Percentiles rank a stretch among this genome's conserved stretches.
phyloP scores from a whole-genome alignment of 495 filamentous ascomycete genomes.

The Aspergillus bertholletiae region DNA sequence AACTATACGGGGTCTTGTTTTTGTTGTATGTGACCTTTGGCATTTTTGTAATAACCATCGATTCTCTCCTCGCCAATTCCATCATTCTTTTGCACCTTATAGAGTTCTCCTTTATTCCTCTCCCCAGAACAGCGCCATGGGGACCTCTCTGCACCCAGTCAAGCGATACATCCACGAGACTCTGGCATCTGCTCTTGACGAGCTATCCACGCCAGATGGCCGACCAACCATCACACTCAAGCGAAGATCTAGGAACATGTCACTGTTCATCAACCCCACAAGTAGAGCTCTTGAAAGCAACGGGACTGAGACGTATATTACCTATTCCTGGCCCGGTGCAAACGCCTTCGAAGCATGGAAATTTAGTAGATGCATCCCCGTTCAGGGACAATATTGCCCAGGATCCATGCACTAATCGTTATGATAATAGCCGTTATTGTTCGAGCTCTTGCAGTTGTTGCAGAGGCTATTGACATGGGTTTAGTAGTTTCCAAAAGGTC shows the following conservation, averaged over 20 bases:
- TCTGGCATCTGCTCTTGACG: constrained; percentile 23
- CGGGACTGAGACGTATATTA: constrained; percentile 15
- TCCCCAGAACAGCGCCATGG: not conserved
- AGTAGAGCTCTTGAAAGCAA: constrained; percentile 29
- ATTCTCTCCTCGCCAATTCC: too few relatives aligned
- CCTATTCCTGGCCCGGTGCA: constrained; percentile 56
- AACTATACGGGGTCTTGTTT: too few relatives aligned
- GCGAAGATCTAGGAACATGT: constrained; percentile 16
- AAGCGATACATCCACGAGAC: constrained; percentile 32
- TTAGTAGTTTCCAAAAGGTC: constrained; percentile 77
- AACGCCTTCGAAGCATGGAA: constrained; percentile 59
- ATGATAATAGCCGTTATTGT: constrained; percentile 50
- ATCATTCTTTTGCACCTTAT: too few relatives aligned
- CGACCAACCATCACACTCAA: constrained; percentile 31
- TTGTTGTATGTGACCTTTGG: too few relatives aligned
- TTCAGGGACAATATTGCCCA: not conserved
- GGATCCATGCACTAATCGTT: not conserved
- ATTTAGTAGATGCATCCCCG: constrained; percentile 53
- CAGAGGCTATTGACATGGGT: constrained; percentile 60
- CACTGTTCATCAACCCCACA: constrained; percentile 24
- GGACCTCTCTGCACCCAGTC: constrained; percentile 4
- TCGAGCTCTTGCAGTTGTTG: constrained; percentile 66
- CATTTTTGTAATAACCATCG: too few relatives aligned
- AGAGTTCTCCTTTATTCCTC: not conserved
- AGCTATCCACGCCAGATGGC: constrained; percentile 23